Percentiles rank a stretch among this genome's conserved stretches.
phyloP scores from a whole-genome alignment of 768 basidiomycete genomes.

The Macrolepiota dolichaula region DNA sequence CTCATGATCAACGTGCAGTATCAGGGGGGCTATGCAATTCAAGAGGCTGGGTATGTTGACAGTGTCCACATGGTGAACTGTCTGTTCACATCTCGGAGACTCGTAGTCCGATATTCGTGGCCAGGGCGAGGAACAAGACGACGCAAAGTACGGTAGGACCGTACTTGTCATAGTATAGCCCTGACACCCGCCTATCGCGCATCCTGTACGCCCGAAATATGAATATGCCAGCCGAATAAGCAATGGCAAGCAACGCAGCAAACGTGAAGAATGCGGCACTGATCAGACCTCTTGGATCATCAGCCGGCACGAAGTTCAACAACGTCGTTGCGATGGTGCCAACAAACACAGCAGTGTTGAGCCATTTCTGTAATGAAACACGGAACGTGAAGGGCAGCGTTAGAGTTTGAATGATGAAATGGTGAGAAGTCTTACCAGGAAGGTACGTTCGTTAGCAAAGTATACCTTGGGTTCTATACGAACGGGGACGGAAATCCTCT shows the following conservation, averaged over 20 bases:
- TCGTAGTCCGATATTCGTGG: constrained; percentile 72
- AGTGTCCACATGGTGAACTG: not conserved
- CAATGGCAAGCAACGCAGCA: constrained; percentile 83
- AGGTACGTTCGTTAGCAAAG: constrained; percentile 94
- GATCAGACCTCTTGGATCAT: constrained; percentile 76
- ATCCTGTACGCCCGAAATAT: constrained; percentile 70
- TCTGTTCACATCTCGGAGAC: constrained; percentile 48
- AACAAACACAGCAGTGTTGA: constrained; percentile 82
- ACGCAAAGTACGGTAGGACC: constrained; percentile 77
- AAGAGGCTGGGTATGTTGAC: too few species aligned
- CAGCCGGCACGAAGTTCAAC: constrained; percentile 76
- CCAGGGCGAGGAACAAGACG: constrained; percentile 65
- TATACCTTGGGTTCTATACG: constrained; percentile 98
- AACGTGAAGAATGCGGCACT: constrained; percentile 87
- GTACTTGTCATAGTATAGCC: constrained; percentile 87
- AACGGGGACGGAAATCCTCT: constrained; percentile 91
- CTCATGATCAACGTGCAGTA: not conserved
- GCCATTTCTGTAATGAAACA: constrained; percentile 66
- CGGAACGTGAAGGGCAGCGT: not conserved
- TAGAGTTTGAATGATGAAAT: constrained; percentile 7
- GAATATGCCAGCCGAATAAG: constrained; percentile 82
- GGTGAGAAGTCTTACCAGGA: constrained; percentile 59
- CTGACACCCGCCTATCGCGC: constrained; percentile 68
- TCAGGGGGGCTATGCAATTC: not conserved
- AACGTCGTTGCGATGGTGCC: constrained; percentile 88